A percentile compares a stretch with the other conserved stretches of the same genome.
Evolutionary conservation across 805 yeast genomes (phyloP).

Genomic region (Phaffomyces opuntiae): DNA sequence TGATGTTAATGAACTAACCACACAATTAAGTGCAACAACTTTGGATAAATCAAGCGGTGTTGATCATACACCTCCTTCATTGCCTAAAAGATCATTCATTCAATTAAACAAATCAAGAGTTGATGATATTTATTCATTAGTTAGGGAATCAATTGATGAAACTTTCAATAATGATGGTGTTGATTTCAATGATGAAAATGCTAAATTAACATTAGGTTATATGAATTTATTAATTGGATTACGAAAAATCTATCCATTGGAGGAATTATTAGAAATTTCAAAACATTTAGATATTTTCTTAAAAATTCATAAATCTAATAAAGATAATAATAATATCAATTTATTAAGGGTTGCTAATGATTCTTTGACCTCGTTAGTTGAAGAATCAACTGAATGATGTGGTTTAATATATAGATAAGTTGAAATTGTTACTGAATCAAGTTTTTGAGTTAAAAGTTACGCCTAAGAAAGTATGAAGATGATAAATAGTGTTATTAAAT

Average conservation of each 20-base stretch:
- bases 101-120: conserved; percentile 35
- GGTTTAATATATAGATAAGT: too few species aligned
- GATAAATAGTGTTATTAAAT: too few species aligned
- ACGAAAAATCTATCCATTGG: conserved; percentile 25
- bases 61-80: conserved; percentile 20
- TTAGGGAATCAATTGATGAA: conserved; percentile 31
- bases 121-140: conserved; percentile 35
- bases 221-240: conserved; percentile 45
- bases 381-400: too few species aligned
- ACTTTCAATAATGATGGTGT: conserved; percentile 11
- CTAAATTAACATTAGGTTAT: conserved; percentile 45
- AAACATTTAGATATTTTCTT: conserved; percentile 20
- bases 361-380: not conserved
- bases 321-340: conserved; percentile 6
- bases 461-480: too few species aligned
- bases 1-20: conserved; percentile 7
- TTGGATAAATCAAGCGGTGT: not conserved
- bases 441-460: too few species aligned
- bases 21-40: conserved; percentile 4
- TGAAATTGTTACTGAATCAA: too few species aligned
- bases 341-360: conserved; percentile 3
- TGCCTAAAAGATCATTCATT: conserved; percentile 40
- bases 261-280: conserved; percentile 25
- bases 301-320: conserved; percentile 4
- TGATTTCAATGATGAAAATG: conserved; percentile 20